Conservation (phyloP, 1,284 basidiomycete genomes). For the Anthracocystis walkeri region DNA sequence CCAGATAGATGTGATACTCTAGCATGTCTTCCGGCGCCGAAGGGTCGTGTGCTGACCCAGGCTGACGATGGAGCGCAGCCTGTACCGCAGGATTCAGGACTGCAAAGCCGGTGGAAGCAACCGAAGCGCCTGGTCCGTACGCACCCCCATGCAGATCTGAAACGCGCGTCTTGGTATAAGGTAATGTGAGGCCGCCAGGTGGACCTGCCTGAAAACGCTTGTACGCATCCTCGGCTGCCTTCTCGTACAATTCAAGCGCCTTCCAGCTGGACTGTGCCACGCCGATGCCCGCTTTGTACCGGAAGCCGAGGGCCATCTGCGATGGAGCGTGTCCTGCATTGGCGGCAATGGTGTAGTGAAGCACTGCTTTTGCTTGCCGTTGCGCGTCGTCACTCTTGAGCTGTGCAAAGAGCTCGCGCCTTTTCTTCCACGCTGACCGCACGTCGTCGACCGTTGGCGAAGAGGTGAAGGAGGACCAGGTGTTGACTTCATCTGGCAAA, state of each 20-base stretch:
- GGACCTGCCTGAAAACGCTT: constrained; percentile 82
- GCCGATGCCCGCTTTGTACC: constrained; percentile 95
- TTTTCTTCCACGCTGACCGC: constrained; percentile 40
- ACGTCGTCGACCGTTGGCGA: constrained; percentile 33
- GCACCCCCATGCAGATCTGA: constrained; percentile 90
- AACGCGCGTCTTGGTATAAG: constrained; percentile 82
- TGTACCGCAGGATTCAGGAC: constrained; percentile 80
- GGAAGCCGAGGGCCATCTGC: constrained; percentile 91
- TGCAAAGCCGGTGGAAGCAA: constrained; percentile 77
- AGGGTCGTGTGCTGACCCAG: constrained; percentile 49
- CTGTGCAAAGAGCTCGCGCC: constrained; percentile 41
- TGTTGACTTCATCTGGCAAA: constrained; percentile 19
- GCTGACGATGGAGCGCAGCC: constrained; percentile 73
- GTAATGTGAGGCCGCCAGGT: constrained; percentile 87
- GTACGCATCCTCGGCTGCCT: constrained; percentile 72
- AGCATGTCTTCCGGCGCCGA: constrained; percentile 79
- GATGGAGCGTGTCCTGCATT: constrained; percentile 86
- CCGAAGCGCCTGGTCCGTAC: constrained; percentile 91
- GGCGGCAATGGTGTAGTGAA: constrained; percentile 93
- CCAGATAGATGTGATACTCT: constrained; percentile 72
- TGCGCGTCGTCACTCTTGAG: constrained; percentile 51
- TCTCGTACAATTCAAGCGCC: constrained; percentile 61
- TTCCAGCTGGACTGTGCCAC: constrained; percentile 75
- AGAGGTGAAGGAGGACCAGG: constrained; percentile 27
- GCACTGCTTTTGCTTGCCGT: constrained; percentile 75